Percentiles rank a stretch among this genome's conserved stretches.
Conservation (phyloP, 2,329 filamentous ascomycete genomes). For the Eutypella sp. region DNA sequence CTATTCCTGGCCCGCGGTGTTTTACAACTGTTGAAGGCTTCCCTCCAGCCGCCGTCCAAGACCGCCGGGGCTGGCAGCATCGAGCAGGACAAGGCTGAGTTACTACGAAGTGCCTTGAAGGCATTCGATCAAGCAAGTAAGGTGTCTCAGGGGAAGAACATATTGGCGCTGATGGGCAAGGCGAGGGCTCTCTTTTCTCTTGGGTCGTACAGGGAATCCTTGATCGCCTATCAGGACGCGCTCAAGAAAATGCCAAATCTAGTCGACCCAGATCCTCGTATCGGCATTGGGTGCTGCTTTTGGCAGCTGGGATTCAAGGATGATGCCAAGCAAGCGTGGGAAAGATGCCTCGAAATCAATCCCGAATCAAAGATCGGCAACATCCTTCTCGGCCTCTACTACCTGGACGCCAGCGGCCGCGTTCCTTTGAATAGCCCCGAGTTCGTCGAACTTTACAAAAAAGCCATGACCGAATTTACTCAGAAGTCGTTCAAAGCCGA, state of each 20-base stretch:
- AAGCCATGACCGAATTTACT: constrained; percentile 90
- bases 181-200: constrained; percentile 82
- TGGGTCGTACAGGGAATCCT: constrained; percentile 77
- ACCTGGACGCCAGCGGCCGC: constrained; percentile 80
- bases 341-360: constrained; percentile 74
- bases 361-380: constrained; percentile 85
- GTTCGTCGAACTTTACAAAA: constrained; percentile 82
- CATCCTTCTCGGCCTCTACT: constrained; percentile 83
- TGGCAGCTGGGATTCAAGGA: constrained; percentile 96
- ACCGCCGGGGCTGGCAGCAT: constrained; percentile 54
- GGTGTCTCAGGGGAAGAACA: constrained; percentile 78
- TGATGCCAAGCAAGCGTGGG: constrained; percentile 86
- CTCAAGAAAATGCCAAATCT: constrained; percentile 81
- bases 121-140: constrained; percentile 92
- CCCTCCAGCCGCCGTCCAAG: constrained; percentile 72
- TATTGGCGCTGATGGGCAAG: constrained; percentile 88
- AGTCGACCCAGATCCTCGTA: constrained; percentile 87
- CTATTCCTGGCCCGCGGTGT: constrained; percentile 89
- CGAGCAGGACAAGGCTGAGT: constrained; percentile 71
- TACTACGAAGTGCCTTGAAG: constrained; percentile 79
- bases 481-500: constrained; percentile 92
- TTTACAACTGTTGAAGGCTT: constrained; percentile 80
- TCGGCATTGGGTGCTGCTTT: constrained; percentile 93
- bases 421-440: constrained; percentile 78
- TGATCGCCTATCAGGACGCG: constrained; percentile 82